Evolutionary conservation across 1,139 yeast genomes (phyloP), one percentile per base, ranked within the genome.

Genomic region (Blastobotrys raffinosifermentans): DNA sequence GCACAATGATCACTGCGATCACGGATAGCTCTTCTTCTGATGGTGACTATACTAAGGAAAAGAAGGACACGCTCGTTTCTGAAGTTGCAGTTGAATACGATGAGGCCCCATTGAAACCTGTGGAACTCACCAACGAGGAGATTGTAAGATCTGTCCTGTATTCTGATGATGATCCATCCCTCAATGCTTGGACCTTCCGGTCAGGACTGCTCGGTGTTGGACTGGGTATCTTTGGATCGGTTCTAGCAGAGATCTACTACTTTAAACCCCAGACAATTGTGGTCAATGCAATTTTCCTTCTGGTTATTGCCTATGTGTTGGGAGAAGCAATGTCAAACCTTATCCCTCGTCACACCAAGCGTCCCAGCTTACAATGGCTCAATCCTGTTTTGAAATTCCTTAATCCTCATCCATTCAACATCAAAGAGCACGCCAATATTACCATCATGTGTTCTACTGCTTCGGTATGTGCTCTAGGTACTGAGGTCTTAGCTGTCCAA

Each of bases 341-440:
- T 17, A 53, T 57, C 36, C 61, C 61, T 26, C 44, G 53, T 25
- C 49, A 49, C 37, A 49, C 52, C 26, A 29, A 29, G 21, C 26
- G 39, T 21, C 20, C 37, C 16, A 31, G 31, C 13, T 42, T 49
- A 16, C 43, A 39, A 34, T 52, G 38, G 38, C 18, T 45, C 21
- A 46, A 47, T 32, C 47, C 45, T 7, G 32, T 34, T 4, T 32
- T 45, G 22, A 37, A 37, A 21, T 32, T 35, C 22, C 26, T 73
- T 38, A 75, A 75, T 56, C 80, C 80, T 1, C 76, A 76, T 36
- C 54, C 72, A 8, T 75, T 74, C 60, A 74, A 70, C 53, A 57
- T 71, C 47, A 77, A 77, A 51, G 81, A 75, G 53, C 81, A 75
- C 51, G 63, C 77, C 11, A 57, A 73, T 36, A 67, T 74, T 44